Conservation (phyloP, 164 flowering plant genomes). For the Malania oleifera region DNA sequence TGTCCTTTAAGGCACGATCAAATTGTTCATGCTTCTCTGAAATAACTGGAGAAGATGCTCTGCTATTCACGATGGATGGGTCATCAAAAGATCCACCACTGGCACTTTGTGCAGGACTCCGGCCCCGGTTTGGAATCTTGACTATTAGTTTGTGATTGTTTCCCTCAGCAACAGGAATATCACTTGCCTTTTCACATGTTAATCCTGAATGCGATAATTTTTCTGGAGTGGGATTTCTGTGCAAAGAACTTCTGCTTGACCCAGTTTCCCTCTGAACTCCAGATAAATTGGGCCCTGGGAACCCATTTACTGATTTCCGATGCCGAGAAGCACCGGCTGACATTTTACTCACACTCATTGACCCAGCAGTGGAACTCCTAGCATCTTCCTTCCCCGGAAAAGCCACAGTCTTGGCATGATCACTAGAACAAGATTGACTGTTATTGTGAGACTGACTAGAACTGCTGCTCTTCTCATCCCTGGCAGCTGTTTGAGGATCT, state of each 20-base stretch:
- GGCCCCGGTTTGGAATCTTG: conserved; percentile 57
- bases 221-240: conserved; percentile 38
- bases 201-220: conserved; percentile 44
- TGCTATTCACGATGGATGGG: conserved; percentile 23
- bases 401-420: conserved; percentile 47
- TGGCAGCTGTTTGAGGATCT: conserved; percentile 26
- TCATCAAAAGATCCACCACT: conserved; percentile 32
- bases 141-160: conserved; percentile 70
- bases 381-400: conserved; percentile 65
- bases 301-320: conserved; percentile 58
- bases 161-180: conserved; percentile 44
- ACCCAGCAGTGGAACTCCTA: conserved; percentile 61
- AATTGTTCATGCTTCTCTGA: conserved; percentile 49
- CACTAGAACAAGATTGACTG: conserved; percentile 76
- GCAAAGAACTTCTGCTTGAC: conserved; percentile 33
- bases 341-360: conserved; percentile 36
- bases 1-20: conserved; percentile 46
- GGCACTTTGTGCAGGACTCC: conserved; percentile 37
- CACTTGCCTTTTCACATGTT: conserved; percentile 39
- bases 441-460: conserved; percentile 85
- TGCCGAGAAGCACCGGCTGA: conserved; percentile 48
- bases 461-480: conserved; percentile 47
- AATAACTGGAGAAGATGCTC: conserved; percentile 47
- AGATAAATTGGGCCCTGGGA: conserved; percentile 31
- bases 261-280: conserved; percentile 54